Base-by-base conservation (phyloP, 1,139 yeast genomes). In the Lodderomyces theae region DNA sequence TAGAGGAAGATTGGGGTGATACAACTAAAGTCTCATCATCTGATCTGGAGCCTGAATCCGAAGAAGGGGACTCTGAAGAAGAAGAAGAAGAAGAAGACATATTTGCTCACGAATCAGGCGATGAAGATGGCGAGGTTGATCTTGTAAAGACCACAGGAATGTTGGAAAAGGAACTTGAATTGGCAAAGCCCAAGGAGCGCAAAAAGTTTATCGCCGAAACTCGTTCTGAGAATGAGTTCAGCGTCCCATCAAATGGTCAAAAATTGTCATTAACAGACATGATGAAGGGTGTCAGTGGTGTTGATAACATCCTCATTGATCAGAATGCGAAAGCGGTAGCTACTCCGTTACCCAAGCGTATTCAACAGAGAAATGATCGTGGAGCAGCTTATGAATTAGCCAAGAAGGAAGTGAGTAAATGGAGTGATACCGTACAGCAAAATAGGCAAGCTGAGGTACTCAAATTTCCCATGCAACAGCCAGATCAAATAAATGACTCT, bases 361-460 rank as follows among this genome's bases (percentile, higher is more conserved):
- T 92, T 42, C 96, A 89, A 62, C 79, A 86, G 51, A 79, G 95
- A 55, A 79, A 86, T 51, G 96, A 90, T 52, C 79, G 98, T 57
- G 75, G 74, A 47, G 97, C 94, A 1, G 98, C 98, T 0, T 90
- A 86, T 57, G 95, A 86, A 42, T 77, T 92, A 24, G 81, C 96
- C 39, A 88, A 83, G 50, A 85, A 84, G 39, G 96, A 92, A 55
- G 86, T 92, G 4, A 74, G 80, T 45, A 86, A 84, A 61, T 92
- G 98, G 97, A 79, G 81, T 45, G 96, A 88, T 41, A 78, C 84
- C 0, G 89, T 92, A 11, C 80, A 81, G 48, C 75, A 79, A 42
- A 85, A 87, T 53, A 78, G 96, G 52, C 79, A 80, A 46, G 95
- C 96, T 1, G 97, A 90, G 53, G 90, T 85, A 41, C 66, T 92